Percentiles rank a stretch among this genome's conserved stretches.
These are phyloP conservation scores for Trametes villosa DNA, from an alignment of 768 basidiomycete species.

Conservation along the genomic window DNA sequence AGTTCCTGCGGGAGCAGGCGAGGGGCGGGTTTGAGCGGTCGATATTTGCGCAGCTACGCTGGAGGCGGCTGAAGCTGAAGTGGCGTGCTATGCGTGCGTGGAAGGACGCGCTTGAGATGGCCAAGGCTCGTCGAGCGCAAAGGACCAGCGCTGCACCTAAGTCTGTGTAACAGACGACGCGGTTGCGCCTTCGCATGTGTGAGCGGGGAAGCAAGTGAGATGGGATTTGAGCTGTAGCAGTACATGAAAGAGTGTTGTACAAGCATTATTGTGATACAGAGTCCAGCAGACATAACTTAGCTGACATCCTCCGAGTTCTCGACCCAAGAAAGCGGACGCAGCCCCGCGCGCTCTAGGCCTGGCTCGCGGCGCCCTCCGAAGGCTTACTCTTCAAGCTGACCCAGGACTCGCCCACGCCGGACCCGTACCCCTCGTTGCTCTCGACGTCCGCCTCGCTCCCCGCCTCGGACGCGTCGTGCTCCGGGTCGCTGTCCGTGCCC, in stretches of 20 bases:
- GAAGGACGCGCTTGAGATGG: not conserved
- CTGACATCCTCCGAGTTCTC: not conserved
- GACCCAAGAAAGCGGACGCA: not conserved
- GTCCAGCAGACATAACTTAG: not conserved
- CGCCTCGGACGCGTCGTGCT: constrained; percentile 43
- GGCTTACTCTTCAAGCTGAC: constrained; percentile 51
- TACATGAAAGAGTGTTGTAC: constrained; percentile 11
- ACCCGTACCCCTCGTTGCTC: constrained; percentile 58
- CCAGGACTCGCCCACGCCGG: constrained; percentile 68
- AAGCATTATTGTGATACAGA: not conserved
- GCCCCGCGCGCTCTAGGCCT: no score
- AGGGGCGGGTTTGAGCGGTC: not conserved
- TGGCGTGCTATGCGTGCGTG: not conserved
- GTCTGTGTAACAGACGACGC: no score
- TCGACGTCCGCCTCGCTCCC: constrained; percentile 73
- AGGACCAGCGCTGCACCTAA: no score
- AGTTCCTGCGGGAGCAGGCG: no score
- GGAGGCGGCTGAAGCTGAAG: not conserved
- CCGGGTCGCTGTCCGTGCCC: constrained; percentile 27
- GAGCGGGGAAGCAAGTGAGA: not conserved
- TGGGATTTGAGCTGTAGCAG: not conserved
- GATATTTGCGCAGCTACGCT: not conserved
- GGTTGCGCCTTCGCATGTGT: not conserved
- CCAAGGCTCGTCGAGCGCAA: no score
- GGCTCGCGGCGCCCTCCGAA: not conserved